phyloP scores from a whole-genome alignment of 345 rosid species.

The Combretum micranthum region DNA sequence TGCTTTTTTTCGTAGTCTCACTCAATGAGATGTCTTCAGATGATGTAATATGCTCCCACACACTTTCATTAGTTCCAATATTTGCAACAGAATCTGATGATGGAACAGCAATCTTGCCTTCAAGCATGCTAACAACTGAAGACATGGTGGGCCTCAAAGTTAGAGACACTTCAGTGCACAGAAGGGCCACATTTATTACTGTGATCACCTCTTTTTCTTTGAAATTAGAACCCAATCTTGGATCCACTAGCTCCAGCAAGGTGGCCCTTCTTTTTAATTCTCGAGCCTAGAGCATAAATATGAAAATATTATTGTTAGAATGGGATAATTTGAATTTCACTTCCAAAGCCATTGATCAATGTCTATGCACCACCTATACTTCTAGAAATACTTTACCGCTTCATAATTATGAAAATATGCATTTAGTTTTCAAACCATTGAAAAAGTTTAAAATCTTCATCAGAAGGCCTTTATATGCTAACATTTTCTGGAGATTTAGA shows the following conservation, averaged over 20 bases:
- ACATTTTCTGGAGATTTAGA: too few species aligned
- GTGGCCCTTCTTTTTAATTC: constrained; percentile 11
- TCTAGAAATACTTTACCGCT: too few species aligned
- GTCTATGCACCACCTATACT: too few species aligned
- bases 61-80: not conserved
- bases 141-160: constrained; percentile 19
- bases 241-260: constrained; percentile 17
- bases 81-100: not conserved
- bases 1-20: constrained; percentile 9
- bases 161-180: constrained; percentile 14
- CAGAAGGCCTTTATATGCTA: too few species aligned
- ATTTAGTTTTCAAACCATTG: too few species aligned
- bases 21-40: constrained; percentile 23
- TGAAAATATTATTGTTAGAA: too few species aligned
- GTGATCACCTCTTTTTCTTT: constrained; percentile 9
- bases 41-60: constrained; percentile 13
- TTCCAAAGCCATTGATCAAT: too few species aligned
- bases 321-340: too few species aligned
- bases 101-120: constrained; percentile 8
- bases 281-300: constrained; percentile 9
- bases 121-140: constrained; percentile 21
- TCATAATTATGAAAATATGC: too few species aligned
- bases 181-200: constrained; percentile 16
- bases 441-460: too few species aligned
- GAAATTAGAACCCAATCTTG: constrained; percentile 9